phyloP scores from a whole-genome alignment of 179 eudicot species.

The Silene vulgaris region DNA sequence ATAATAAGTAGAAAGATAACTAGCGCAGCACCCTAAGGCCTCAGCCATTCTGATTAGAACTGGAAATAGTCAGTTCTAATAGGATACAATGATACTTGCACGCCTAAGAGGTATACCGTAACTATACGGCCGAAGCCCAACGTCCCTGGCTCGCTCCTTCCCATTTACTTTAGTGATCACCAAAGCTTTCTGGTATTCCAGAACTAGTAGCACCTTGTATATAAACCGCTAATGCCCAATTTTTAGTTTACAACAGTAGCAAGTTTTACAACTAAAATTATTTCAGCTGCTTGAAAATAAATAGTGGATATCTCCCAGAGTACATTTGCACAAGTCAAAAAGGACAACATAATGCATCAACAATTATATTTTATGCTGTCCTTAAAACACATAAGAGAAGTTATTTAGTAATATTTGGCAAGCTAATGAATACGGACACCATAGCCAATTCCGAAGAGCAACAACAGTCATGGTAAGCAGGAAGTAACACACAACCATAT shows the following conservation, averaged over 20 bases:
- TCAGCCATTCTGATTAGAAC: not conserved
- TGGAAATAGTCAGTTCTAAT: not conserved
- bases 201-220: not conserved
- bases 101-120: not conserved
- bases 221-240: not conserved
- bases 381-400: not conserved
- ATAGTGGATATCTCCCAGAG: not conserved
- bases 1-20: not conserved
- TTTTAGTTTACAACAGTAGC: not conserved
- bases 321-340: not conserved
- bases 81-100: not conserved
- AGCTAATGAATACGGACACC: not conserved
- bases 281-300: not conserved
- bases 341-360: not conserved
- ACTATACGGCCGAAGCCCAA: not conserved
- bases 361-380: not conserved
- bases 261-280: not conserved
- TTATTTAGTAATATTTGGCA: not conserved
- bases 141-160: not conserved
- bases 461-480: not conserved
- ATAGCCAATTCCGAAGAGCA: not conserved
- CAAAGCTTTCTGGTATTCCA: not conserved
- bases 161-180: not conserved
- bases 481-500: not conserved
- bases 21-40: not conserved